Base-by-base conservation (phyloP, 2,329 filamentous ascomycete genomes). In the Xylaria sp. region DNA sequence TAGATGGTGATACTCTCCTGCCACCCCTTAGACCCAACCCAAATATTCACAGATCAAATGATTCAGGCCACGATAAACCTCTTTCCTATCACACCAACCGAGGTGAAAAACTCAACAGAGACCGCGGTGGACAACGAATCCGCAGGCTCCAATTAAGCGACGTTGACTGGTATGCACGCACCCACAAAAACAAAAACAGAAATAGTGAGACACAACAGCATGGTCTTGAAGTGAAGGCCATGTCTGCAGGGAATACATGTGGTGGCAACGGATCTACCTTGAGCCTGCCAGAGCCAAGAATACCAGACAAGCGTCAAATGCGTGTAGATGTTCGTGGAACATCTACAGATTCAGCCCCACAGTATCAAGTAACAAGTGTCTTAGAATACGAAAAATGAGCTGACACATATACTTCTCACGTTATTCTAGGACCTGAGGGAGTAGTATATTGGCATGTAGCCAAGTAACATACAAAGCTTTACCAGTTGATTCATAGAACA, bases 71-170 rank as follows among this genome's bases (percentile, higher is more conserved):
- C 75, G 87, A 89, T 48, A 85, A 85, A 75, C 79, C 82, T 42
- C 74, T 81, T 2, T 81, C 84, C 6, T 81, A 84, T 73, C 83
- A 85, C 72, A 82, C 86, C 76, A 86, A 88, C 78, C 86, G 87
- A 66, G 73, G 85, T 65, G 88, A 91, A 57, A 86, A 84, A 75
- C 79, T 82, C 59, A 82, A 81, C 76, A 87, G 86, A 73, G 91
- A 91, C 73, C 90, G 92, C 64, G 88, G 87, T 77, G 90, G 91
- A 68, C 94, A 97, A 80, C 91, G 94, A 72, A 90, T 92, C 67
- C 89, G 96, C 76, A 97, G 97, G 81, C 85, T 99, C 69, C 95
- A 98, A 79, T 88, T 98, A 68, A 97, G 93, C 81, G 96, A 99
- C 81, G 93, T 99, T 80, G 95, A 99, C 81, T 99, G 96, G 96